Conservation (phyloP, 2,329 filamentous ascomycete species). For the Microcyclospora tardicrescens region DNA sequence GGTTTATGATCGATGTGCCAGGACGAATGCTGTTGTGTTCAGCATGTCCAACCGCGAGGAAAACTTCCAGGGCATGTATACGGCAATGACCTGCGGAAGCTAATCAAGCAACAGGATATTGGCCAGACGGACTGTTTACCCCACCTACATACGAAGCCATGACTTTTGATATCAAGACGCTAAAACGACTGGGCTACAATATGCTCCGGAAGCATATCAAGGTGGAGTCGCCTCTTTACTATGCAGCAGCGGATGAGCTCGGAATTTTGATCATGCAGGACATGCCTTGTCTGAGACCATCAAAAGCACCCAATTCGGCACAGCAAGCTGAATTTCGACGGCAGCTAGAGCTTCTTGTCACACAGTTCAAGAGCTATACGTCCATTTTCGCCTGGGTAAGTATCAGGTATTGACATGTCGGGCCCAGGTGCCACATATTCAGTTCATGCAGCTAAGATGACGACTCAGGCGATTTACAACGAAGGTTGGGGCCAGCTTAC, state of each 20-base stretch:
- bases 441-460: not conserved
- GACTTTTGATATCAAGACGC: constrained; percentile 49
- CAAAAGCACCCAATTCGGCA: constrained; percentile 25
- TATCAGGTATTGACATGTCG: not conserved
- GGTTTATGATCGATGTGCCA: constrained; percentile 16
- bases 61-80: not conserved
- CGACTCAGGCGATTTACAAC: constrained; percentile 48
- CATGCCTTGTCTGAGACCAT: constrained; percentile 48
- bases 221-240: constrained; percentile 53
- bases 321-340: constrained; percentile 53
- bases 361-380: constrained; percentile 51
- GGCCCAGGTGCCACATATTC: not conserved
- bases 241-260: constrained; percentile 52
- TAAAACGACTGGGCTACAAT: constrained; percentile 57
- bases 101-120: constrained; percentile 24
- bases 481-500: constrained; percentile 56
- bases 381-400: constrained; percentile 51
- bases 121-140: constrained; percentile 56
- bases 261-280: constrained; percentile 58
- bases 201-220: constrained; percentile 63
- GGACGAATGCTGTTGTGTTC: too few relatives aligned
- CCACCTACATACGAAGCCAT: constrained; percentile 55
- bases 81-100: not conserved
- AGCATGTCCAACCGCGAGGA: too few relatives aligned
- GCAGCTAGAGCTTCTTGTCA: constrained; percentile 48